A percentile compares a stretch with the other conserved stretches of the same genome.
These are phyloP conservation scores for Sphagnum contortum DNA, from an alignment of 225 moss, liverwort and hornwort species.

Conservation along the genomic window DNA sequence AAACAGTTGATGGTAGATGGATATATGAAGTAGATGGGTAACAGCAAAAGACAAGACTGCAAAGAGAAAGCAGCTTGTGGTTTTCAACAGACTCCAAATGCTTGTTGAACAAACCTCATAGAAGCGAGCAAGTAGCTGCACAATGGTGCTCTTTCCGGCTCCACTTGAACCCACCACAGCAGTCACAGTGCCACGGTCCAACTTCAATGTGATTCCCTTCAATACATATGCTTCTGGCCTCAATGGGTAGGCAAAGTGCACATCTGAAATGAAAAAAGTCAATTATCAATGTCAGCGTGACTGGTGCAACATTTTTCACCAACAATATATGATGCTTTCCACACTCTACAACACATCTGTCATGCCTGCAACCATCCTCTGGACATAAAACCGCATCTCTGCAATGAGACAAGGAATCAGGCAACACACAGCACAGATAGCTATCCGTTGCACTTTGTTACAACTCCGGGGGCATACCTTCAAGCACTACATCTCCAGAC, in stretches of 20 bases:
- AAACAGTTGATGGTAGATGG: neutral
- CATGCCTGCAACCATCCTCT: too few species aligned
- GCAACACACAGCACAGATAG: too few species aligned
- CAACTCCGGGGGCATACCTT: conserved; percentile 31
- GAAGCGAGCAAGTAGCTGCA: conserved; percentile 94
- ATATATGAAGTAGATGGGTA: neutral
- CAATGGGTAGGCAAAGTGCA: conserved; percentile 79
- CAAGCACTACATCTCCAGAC: conserved; percentile 92
- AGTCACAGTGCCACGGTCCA: conserved; percentile 83
- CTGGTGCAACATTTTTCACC: too few species aligned
- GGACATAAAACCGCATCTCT: too few species aligned
- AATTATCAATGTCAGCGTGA: too few species aligned
- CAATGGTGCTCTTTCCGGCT: conserved; percentile 95
- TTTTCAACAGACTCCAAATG: too few species aligned
- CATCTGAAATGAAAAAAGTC: conserved; percentile 42
- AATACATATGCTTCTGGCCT: conserved; percentile 72
- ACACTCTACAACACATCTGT: too few species aligned
- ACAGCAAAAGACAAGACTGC: neutral
- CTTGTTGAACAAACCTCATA: conserved; percentile 54
- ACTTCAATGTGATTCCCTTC: conserved; percentile 58
- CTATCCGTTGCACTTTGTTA: too few species aligned
- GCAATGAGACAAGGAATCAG: too few species aligned
- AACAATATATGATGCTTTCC: too few species aligned
- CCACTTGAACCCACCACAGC: conserved; percentile 95
- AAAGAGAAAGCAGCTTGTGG: neutral